Evolutionary conservation across 352 stramenopile genomes (phyloP).

Genomic region (Pythium scleroteichum): DNA sequence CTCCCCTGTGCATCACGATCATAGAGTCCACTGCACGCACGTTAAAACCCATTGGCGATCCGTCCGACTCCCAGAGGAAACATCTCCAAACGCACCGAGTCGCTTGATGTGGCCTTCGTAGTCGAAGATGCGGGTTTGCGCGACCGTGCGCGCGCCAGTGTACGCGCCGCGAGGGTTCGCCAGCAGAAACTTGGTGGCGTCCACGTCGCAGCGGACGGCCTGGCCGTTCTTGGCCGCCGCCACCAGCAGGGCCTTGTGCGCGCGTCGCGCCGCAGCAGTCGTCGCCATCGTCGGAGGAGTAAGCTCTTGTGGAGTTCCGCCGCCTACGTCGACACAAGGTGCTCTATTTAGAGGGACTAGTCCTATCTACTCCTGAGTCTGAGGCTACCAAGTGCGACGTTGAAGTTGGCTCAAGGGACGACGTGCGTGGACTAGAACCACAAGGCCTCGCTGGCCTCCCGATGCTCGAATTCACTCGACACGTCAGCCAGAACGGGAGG

Average conservation of each 20-base stretch:
- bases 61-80: not conserved
- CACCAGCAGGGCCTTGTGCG: slow-evolving; percentile 27
- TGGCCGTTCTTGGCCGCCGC: slow-evolving; percentile 79
- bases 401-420: not conserved
- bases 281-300: not conserved
- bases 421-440: slow-evolving; percentile 13
- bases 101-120: slow-evolving; percentile 77
- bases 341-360: not conserved
- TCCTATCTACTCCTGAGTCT: not conserved
- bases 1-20: slow-evolving; percentile 51
- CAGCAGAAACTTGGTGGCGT: slow-evolving; percentile 69
- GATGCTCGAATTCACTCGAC: slow-evolving; percentile 28
- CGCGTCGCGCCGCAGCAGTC: slow-evolving; percentile 12
- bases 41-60: not conserved
- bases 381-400: slow-evolving; percentile 1
- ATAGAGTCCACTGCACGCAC: slow-evolving; percentile 62
- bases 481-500: slow-evolving; percentile 44
- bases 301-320: not conserved
- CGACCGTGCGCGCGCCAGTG: slow-evolving; percentile 69
- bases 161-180: slow-evolving; percentile 68
- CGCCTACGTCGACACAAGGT: not conserved
- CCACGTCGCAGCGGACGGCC: slow-evolving; percentile 56
- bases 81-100: slow-evolving; percentile 43
- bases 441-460: slow-evolving; percentile 21
- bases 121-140: slow-evolving; percentile 77